Percentiles rank a stretch among this genome's conserved stretches.
These are phyloP conservation scores for Ogataea glucozyma DNA, from an alignment of 805 yeast genomes.

Conservation along the genomic window DNA sequence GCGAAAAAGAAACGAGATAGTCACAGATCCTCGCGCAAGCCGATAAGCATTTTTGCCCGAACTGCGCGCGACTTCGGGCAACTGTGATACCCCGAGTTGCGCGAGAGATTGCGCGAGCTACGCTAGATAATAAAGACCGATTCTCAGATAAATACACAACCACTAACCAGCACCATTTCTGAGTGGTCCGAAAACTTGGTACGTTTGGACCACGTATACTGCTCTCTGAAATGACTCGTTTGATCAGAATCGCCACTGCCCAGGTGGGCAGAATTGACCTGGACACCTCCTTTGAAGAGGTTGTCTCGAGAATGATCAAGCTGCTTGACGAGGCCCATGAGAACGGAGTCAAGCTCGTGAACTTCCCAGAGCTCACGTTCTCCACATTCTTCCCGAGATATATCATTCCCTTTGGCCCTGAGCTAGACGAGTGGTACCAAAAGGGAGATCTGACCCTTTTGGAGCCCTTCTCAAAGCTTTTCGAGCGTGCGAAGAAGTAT, in stretches of 20 bases:
- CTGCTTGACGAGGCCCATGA: slow-evolving; percentile 24
- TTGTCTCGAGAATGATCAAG: slow-evolving; percentile 30
- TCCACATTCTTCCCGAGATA: slow-evolving; percentile 41
- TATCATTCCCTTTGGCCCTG: slow-evolving; percentile 35
- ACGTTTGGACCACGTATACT: too few species aligned
- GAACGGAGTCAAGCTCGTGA: slow-evolving; percentile 36
- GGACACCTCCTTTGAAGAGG: slow-evolving; percentile 33
- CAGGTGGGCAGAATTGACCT: slow-evolving; percentile 38
- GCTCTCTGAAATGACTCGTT: slow-evolving; percentile 10
- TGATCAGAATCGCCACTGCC: slow-evolving; percentile 30
- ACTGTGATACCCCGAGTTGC: too few species aligned
- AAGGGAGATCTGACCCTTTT: slow-evolving; percentile 36
- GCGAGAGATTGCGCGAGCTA: too few species aligned
- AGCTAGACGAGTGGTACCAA: slow-evolving; percentile 38
- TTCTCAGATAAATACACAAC: not conserved
- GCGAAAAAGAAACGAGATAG: too few species aligned
- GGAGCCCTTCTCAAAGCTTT: slow-evolving; percentile 35
- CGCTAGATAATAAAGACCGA: too few species aligned
- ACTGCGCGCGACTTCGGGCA: too few species aligned
- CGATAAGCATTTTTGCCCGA: too few species aligned
- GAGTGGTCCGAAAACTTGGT: not conserved
- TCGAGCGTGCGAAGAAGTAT: slow-evolving; percentile 33
- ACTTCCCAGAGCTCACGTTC: slow-evolving; percentile 39
- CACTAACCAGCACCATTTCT: not conserved
- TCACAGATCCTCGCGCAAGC: too few species aligned